Evolutionary conservation across 2,329 filamentous ascomycete genomes (phyloP), one percentile per base, ranked within the genome.

Genomic region (Trichoderma lentiforme): DNA sequence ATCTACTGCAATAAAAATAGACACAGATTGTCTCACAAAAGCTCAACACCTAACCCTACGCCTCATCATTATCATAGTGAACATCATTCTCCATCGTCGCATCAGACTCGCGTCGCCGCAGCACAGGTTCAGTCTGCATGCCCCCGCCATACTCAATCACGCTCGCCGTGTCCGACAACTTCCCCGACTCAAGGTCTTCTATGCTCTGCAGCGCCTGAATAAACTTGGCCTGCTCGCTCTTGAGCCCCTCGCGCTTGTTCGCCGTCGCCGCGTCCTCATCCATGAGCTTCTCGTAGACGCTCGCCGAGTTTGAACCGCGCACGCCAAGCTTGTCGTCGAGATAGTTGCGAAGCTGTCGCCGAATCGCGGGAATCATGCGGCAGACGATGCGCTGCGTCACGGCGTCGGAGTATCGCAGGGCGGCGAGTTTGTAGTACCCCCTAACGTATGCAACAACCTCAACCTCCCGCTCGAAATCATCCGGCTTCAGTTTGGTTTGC

Each of bases 371-470:
- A 6, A 88, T 82, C 77, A 87, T 82, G 4, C 85, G 83, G 11
- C 84, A 85, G 12, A 85, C 82, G 69, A 88, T 79, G 62, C 84
- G 82, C 28, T 87, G 82, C 1, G 83, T 81, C 7, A 85, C 81
- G 2, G 81, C 79, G 70, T 94, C 91, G 0, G 89, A 84, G 75
- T 93, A 92, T 1, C 91, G 86, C 39, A 85, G 81, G 0, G 89
- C 87, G 0, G 92, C 91, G 5, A 91, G 86, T 61, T 88, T 84
- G 77, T 94, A 94, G 78, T 94, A 94, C 0, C 87, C 91, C 0
- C 90, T 84, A 58, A 93, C 85, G 4, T 89, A 89, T 0, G 89
- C 68, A 14, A 92, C 87, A 0, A 92, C 87, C 9, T 86, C 83
- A 0, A 94, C 79, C 76, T 93, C 91, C 0, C 82, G 80, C 1